Evolutionary conservation across 1,284 basidiomycete genomes (phyloP).

Genomic region (Moesziomyces globuligerus): DNA sequence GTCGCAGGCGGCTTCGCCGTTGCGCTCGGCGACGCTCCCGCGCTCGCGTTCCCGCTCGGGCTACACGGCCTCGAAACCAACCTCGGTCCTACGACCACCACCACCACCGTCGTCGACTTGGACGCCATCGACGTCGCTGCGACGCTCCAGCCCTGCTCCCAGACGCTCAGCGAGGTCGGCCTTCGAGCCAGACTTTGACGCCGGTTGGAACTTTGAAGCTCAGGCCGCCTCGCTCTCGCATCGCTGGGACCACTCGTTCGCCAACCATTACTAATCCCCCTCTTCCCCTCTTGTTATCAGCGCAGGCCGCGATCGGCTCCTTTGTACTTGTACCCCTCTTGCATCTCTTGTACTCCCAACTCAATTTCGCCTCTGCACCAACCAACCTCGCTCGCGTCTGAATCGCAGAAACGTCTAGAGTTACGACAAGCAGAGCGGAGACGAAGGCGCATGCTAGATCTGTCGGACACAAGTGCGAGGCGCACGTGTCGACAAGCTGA

Average conservation of each 20-base stretch:
- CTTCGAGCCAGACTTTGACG: constrained; percentile 14
- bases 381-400: too few relatives aligned
- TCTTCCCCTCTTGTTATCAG: too few relatives aligned
- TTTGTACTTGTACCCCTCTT: constrained; percentile 9
- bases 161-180: neutral
- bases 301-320: neutral
- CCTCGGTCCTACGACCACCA: constrained; percentile 10
- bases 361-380: too few relatives aligned
- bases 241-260: neutral
- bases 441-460: too few relatives aligned
- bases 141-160: too few relatives aligned
- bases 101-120: neutral
- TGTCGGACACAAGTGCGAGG: too few relatives aligned
- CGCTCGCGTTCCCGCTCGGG: constrained; percentile 9
- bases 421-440: too few relatives aligned
- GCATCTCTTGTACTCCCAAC: too few relatives aligned
- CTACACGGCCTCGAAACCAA: neutral
- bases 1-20: constrained; percentile 5
- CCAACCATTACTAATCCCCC: constrained; percentile 5
- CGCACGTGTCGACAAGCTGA: too few relatives aligned
- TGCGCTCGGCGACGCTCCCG: constrained; percentile 31
- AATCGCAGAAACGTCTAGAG: too few relatives aligned
- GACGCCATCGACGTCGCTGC: too few relatives aligned
- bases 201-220: constrained; percentile 28
- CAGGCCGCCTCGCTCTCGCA: neutral